Conservation (phyloP, 129 eudicot genomes). For the Ambrosia artemisiifolia region DNA sequence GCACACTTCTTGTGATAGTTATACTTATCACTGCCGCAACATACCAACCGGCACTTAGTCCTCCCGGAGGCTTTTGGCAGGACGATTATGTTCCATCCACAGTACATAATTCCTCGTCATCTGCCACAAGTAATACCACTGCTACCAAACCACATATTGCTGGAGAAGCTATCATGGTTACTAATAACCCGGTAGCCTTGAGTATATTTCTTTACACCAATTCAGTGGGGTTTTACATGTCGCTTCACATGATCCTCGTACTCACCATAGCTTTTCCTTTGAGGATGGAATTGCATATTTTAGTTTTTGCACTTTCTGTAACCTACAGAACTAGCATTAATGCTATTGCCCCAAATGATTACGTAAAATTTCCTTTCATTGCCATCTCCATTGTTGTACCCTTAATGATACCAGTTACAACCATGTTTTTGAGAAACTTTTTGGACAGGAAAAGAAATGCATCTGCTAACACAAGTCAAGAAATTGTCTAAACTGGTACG, state of each 20-base stretch:
- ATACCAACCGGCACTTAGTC: slow-evolving; percentile 44
- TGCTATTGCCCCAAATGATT: slow-evolving; percentile 22
- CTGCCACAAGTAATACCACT: not conserved
- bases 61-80: slow-evolving; percentile 49
- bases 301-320: slow-evolving; percentile 18
- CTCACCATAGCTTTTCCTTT: slow-evolving; percentile 41
- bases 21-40: slow-evolving; percentile 42
- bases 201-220: slow-evolving; percentile 27
- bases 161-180: slow-evolving; percentile 29
- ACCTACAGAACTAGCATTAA: slow-evolving; percentile 29
- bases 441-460: not conserved
- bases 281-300: slow-evolving; percentile 30
- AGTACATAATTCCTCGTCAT: not conserved
- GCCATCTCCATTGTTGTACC: slow-evolving; percentile 9
- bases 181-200: not conserved
- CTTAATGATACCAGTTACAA: slow-evolving; percentile 13
- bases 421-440: not conserved
- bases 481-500: not conserved
- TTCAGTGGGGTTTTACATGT: slow-evolving; percentile 35
- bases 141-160: not conserved
- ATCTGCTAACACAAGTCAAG: not conserved
- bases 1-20: slow-evolving; percentile 29
- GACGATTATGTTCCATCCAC: slow-evolving; percentile 19
- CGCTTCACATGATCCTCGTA: slow-evolving; percentile 27
- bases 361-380: not conserved